Evolutionary conservation across 805 yeast species (phyloP), one percentile per base, ranked within the genome.

Genomic region (Zygosaccharomyces bailii): DNA sequence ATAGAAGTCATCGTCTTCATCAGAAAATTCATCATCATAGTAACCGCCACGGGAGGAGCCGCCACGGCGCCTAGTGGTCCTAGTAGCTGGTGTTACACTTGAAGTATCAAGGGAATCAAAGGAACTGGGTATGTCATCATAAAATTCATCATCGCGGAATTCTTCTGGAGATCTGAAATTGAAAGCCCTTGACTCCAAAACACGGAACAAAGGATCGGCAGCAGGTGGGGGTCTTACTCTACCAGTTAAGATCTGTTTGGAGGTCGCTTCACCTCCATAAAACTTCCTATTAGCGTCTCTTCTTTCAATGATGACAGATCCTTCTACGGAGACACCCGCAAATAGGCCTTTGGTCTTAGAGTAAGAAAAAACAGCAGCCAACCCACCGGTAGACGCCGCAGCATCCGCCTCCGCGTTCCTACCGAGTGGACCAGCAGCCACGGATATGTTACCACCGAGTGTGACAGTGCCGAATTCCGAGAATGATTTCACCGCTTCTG

Each of bases 401-500:
- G 96, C 98, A 13, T 95, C 96, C 39, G 96, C 97, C 68, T 91
- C 99, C 2, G 97, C 99, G 56, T 86, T 89, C 68, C 99, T 80
- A 44, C 99, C 99, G 53, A 93, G 70, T 1, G 98, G 98, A 34
- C 99, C 99, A 1, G 97, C 98, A 10, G 99, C 96, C 27, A 91
- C 83, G 14, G 96, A 88, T 20, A 91, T 76, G 59, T 91, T 91
- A 51, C 97, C 96, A 57, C 99, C 99, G 39, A 91, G 73, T 1
- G 98, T 93, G 48, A 91, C 80, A 13, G 96, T 86, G 3, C 99
- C 99, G 52, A 84, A 78, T 63, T 89, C 96, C 10, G 97, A 88
- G 68, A 91, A 91, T 8, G 96, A 81, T 50, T 85, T 87, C 37
- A 91, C 99, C 2, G 99, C 98, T 2, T 89, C 79, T 41, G 78